Evolutionary conservation across 2,329 filamentous ascomycete species (phyloP), one percentile per base, ranked within the genome.

Genomic region (Podosphaera aphanis): DNA sequence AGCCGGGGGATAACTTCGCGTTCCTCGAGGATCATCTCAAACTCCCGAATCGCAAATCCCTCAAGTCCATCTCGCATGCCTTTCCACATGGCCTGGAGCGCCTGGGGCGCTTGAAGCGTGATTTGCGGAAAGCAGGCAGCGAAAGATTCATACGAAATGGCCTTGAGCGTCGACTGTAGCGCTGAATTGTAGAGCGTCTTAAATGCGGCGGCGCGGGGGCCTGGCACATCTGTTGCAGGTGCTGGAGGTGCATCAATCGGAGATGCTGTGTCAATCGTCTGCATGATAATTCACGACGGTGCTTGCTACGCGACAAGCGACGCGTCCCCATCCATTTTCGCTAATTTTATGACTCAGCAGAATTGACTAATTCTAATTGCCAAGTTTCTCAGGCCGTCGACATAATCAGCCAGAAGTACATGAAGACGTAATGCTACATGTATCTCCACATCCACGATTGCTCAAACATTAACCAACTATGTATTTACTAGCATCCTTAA

Each of bases 91-190:
- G 67, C 65, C 50, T 62, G 63, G 53, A 78, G 62, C 33, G 69
- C 64, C 6, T 59, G 61, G 20, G 69, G 69, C 18, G 71, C 66
- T 49, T 64, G 61, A 35, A 60, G 56, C 16, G 70, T 66, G n/a
- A 77, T 63, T 18, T 69, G 73, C 38, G 74, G 74, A 57, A 74
- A 79, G 60, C 74, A 79, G 1, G 67, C 63, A 2, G 68, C 67
- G 52, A 78, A 70, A 57, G 72, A 73, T 43, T 68, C 64, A 62
- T 67, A 73, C 50, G 62, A 66, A 46, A 77, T 63, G 55, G 70
- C 68, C 51, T 59, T 62, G 27, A 78, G 64, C 2, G 74, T 76
- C 52, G 66, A 67, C 40, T 59, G 52, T 20, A 77, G 65, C 23
- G 67, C 66, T 47, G 64, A 60, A 46, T 64, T 62, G 56, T 74